Conservation (phyloP, 2,329 filamentous ascomycete genomes). For the Fusarium sp. region DNA sequence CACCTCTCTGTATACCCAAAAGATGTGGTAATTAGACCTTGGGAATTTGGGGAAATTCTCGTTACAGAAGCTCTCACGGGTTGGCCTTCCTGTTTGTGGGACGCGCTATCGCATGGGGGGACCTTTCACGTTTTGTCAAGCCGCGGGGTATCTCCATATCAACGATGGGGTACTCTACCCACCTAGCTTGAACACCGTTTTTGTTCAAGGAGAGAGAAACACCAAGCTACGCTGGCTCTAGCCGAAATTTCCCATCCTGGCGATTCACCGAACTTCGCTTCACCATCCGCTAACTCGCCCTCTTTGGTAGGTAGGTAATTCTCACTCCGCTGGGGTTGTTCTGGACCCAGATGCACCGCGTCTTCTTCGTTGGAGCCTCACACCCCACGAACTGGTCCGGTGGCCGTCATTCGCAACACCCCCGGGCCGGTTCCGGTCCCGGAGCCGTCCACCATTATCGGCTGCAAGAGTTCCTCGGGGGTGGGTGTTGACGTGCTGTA, state of each 20-base stretch:
- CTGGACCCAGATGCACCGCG: neutral
- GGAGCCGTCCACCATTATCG: constrained; percentile 33
- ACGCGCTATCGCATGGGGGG: constrained; percentile 5
- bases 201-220: neutral
- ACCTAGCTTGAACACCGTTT: neutral
- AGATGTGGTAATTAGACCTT: constrained; percentile 10
- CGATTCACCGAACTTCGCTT: constrained; percentile 25
- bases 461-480: constrained; percentile 8
- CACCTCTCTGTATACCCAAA: neutral
- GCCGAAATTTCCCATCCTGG: constrained; percentile 8
- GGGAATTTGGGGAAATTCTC: neutral
- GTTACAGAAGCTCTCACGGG: constrained; percentile 18
- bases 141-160: constrained; percentile 31
- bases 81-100: constrained; percentile 33
- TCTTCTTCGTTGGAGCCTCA: neutral
- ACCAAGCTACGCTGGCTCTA: constrained; percentile 20
- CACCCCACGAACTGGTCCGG: constrained; percentile 13
- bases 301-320: constrained; percentile 10
- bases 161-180: constrained; percentile 14
- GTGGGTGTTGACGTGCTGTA: neutral
- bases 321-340: constrained; percentile 4
- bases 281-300: constrained; percentile 17
- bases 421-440: constrained; percentile 44
- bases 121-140: constrained; percentile 3
- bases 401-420: constrained; percentile 19